phyloP scores from a whole-genome alignment of 176 grass and related monocot species.

The Oryza glumipatula region DNA sequence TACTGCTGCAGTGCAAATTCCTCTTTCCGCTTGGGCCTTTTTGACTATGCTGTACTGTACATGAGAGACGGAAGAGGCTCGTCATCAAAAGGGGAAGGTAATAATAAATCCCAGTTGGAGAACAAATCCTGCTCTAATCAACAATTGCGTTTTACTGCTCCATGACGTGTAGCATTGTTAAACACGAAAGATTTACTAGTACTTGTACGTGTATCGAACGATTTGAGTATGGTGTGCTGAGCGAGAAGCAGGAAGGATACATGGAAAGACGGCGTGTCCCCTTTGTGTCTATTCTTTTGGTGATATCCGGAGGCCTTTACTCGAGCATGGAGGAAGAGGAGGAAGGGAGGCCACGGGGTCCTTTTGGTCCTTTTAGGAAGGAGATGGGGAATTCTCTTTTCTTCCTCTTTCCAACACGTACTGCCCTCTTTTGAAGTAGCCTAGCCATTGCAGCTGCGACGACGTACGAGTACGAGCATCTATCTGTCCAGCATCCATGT shows the following conservation, averaged over 20 bases:
- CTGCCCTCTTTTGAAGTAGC: not conserved
- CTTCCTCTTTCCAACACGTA: not conserved
- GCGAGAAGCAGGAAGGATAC: constrained; percentile 4
- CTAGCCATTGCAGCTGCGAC: not conserved
- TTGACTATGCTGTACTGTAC: constrained; percentile 23
- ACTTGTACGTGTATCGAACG: no score
- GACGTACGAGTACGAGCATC: not conserved
- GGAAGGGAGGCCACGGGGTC: not conserved
- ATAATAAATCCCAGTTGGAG: not conserved
- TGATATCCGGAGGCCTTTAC: not conserved
- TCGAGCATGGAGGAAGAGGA: not conserved
- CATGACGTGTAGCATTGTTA: no score
- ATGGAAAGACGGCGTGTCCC: constrained; percentile 47
- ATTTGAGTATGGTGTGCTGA: not conserved
- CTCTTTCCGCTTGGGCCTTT: constrained; percentile 5
- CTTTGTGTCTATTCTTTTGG: constrained; percentile 51
- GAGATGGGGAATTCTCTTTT: constrained; percentile 32
- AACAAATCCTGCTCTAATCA: not conserved
- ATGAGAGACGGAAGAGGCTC: no score
- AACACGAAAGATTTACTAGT: no score
- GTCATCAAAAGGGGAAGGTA: not conserved
- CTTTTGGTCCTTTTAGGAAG: constrained; percentile 37
- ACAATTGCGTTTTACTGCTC: not conserved
- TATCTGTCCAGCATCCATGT: not conserved
- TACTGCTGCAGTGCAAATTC: not conserved